Evolutionary conservation across 257 asterid species (phyloP), one percentile per base, ranked within the genome.

Genomic region (Rhazya stricta): DNA sequence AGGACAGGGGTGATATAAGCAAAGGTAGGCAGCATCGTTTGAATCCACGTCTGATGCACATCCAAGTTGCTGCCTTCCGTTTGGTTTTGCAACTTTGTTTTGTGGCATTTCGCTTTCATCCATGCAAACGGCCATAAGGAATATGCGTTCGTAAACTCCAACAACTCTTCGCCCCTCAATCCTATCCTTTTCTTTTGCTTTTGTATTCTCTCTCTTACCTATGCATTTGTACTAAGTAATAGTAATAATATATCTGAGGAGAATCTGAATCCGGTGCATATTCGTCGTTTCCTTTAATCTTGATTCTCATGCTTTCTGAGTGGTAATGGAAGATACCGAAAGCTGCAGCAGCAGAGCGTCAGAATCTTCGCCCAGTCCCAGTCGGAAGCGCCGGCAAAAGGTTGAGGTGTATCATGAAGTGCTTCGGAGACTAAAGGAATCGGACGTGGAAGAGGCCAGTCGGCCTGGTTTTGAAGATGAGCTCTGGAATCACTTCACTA

Each of bases 251-350:
- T 45, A 77, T 78, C 66, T 77, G 77, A 76, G 77, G 67, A 85
- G 90, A 88, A 91, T 90, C 93, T 87, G 96, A 86, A 90, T 91
- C 90, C 72, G 82, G 76, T 78, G 92, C 81, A 89, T 87, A 91
- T 88, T 87, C 90, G 54, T 57, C 41, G 10, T 65, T 21, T 54
- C 19, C 42, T 8, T 62, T 74, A 67, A 48, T 63, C 60, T 79
- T 77, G 54, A 54, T 65, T 16, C 57, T 43, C 10, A 51, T 54
- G 36, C 54, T 74, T 72, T 18, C 32, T 25, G 43, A 45, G 48
- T 57, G 74, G 83, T 73, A 51, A 93, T 93, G 97, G 98, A 86
- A 77, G 97, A 91, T 75, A 83, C 86, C 54, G 90, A 85, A 85
- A 86, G 97, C 88, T 87, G 91, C 72, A 87, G 90, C 77, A 88